These are phyloP conservation scores for Neurospora sp. DNA, from an alignment of 495 filamentous ascomycete genomes.

Conservation along the genomic window DNA sequence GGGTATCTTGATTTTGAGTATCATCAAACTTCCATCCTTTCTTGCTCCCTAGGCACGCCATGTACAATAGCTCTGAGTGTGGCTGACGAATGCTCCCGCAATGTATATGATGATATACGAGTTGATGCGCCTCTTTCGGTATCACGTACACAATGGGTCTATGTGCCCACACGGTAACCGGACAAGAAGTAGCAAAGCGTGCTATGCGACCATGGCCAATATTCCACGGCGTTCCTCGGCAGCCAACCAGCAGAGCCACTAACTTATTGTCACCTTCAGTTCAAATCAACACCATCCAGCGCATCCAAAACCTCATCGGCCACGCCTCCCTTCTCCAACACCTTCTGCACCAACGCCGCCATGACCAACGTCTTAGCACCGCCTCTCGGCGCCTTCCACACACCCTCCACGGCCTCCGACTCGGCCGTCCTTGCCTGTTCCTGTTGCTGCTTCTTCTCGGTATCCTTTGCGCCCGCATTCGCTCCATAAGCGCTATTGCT, in stretches of 20 bases:
- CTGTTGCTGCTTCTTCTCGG: constrained; percentile 28
- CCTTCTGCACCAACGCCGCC: constrained; percentile 54
- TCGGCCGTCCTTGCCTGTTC: constrained; percentile 34
- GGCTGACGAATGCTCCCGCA: neutral
- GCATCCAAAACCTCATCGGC: constrained; percentile 77
- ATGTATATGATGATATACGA: neutral
- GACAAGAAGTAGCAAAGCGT: neutral
- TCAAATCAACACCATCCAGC: constrained; percentile 52
- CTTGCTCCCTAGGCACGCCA: neutral
- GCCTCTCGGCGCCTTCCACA: constrained; percentile 70
- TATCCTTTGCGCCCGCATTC: constrained; percentile 21
- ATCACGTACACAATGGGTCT: neutral
- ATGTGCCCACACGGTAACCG: neutral
- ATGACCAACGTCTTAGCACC: constrained; percentile 62
- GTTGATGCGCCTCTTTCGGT: neutral
- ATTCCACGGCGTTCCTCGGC: neutral
- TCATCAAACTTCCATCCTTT: neutral
- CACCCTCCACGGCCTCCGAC: constrained; percentile 52
- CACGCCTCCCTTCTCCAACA: constrained; percentile 60
- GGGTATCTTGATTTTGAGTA: neutral
- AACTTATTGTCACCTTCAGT: constrained; percentile 9
- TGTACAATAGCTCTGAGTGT: neutral
- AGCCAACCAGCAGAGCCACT: too few relatives aligned
- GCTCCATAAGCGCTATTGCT: constrained; percentile 53
- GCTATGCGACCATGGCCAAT: neutral